Percentiles rank a stretch among this genome's conserved stretches.
Conservation (phyloP, 495 filamentous ascomycete species). For the Zalerion maritima region DNA sequence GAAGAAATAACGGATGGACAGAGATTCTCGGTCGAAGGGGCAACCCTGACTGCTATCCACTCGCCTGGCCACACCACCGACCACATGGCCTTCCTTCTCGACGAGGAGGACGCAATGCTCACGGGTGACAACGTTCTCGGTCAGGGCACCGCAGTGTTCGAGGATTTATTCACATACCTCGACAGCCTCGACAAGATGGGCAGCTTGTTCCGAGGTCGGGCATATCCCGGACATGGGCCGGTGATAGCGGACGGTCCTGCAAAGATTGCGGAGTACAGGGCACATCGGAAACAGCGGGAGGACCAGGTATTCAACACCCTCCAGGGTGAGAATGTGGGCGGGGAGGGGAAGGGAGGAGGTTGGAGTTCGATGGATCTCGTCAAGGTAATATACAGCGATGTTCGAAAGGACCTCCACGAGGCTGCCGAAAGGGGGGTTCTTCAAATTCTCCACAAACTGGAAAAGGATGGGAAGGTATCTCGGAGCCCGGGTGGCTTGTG, state of each 20-base stretch:
- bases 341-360: conserved; percentile 11
- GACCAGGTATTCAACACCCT: conserved; percentile 64
- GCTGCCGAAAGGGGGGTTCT: conserved; percentile 56
- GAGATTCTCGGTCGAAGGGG: conserved; percentile 58
- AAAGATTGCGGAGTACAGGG: conserved; percentile 67
- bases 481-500: conserved; percentile 36
- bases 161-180: conserved; percentile 63
- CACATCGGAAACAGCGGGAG: conserved; percentile 66
- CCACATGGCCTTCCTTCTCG: conserved; percentile 60
- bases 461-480: conserved; percentile 46
- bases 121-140: conserved; percentile 92
- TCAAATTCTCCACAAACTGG: conserved; percentile 56
- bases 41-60: conserved; percentile 56
- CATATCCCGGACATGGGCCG: conserved; percentile 78
- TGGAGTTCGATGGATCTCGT: conserved; percentile 75
- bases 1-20: conserved; percentile 53
- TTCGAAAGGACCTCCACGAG: conserved; percentile 57
- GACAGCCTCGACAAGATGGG: conserved; percentile 59
- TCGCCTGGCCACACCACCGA: conserved; percentile 80
- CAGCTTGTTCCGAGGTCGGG: conserved; percentile 45
- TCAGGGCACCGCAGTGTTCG: conserved; percentile 86
- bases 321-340: conserved; percentile 20
- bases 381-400: conserved; percentile 65
- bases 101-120: conserved; percentile 76
- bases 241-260: conserved; percentile 50